Conservation (phyloP, 2,329 filamentous ascomycete species). For the Cladophialophora carrionii region DNA sequence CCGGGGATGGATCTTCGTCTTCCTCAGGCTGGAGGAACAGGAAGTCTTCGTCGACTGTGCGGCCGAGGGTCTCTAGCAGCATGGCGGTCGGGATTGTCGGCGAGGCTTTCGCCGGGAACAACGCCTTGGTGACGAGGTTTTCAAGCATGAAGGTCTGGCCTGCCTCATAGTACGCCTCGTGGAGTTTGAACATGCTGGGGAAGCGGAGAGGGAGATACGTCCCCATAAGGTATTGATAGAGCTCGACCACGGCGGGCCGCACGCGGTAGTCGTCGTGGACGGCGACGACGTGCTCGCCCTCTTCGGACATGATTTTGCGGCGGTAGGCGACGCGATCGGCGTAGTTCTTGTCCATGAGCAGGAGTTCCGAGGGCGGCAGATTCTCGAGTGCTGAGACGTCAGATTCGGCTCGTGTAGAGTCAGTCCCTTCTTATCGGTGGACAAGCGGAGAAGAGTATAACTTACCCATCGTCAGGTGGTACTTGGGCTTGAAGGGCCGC, state of each 20-base stretch:
- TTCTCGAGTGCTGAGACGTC: constrained; percentile 55
- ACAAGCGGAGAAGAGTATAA: neutral
- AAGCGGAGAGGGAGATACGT: constrained; percentile 62
- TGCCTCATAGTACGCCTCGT: constrained; percentile 40
- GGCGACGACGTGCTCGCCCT: constrained; percentile 49
- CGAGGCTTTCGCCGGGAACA: constrained; percentile 46
- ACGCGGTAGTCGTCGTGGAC: constrained; percentile 48
- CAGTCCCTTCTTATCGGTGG: constrained; percentile 24
- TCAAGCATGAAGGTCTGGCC: constrained; percentile 43
- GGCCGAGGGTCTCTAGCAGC: constrained; percentile 55
- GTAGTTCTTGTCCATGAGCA: constrained; percentile 65
- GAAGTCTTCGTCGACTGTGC: constrained; percentile 63
- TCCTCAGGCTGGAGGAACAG: constrained; percentile 58
- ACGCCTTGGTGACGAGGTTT: constrained; percentile 53
- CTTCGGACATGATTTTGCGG: constrained; percentile 50
- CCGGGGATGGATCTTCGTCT: constrained; percentile 34
- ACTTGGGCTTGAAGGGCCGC: constrained; percentile 64
- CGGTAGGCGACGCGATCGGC: constrained; percentile 56
- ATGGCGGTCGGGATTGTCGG: constrained; percentile 42
- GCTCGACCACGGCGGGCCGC: constrained; percentile 57
- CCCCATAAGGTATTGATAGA: constrained; percentile 59
- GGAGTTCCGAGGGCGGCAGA: constrained; percentile 57
- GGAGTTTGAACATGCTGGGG: constrained; percentile 56
- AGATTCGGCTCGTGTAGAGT: constrained; percentile 31
- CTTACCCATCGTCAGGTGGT: constrained; percentile 66